Evolutionary conservation across 1,284 basidiomycete genomes (phyloP).

Genomic region (Trichosporon asahii): DNA sequence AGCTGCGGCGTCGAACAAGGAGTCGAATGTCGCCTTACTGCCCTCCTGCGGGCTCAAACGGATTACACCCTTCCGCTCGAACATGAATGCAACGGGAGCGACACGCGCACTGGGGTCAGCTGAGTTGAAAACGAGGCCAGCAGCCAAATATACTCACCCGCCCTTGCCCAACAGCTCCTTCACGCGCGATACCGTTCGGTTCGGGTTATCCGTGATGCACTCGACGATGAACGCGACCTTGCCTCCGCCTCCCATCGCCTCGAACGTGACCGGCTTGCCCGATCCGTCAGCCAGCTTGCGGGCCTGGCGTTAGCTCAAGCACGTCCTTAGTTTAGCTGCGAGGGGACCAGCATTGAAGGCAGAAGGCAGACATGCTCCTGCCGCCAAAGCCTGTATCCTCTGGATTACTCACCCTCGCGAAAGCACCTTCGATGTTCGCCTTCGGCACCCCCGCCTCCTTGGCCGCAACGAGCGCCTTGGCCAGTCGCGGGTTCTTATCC

Average conservation of each 20-base stretch:
- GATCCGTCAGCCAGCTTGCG: constrained; percentile 35
- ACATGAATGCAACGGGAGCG: constrained; percentile 72
- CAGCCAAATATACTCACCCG: constrained; percentile 54
- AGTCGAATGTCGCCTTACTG: constrained; percentile 36
- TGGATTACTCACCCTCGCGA: constrained; percentile 63
- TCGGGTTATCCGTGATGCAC: constrained; percentile 69
- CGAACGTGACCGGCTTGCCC: constrained; percentile 58
- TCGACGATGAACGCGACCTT: constrained; percentile 73
- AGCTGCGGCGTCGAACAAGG: constrained; percentile 48
- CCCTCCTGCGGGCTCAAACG: constrained; percentile 55
- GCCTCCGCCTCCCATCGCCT: constrained; percentile 64
- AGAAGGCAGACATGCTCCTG: background rate
- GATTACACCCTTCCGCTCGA: constrained; percentile 65
- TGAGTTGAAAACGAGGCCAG: background rate
- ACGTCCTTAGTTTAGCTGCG: background rate
- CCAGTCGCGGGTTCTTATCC: constrained; percentile 62
- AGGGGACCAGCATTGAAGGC: too few relatives aligned
- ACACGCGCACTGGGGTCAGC: constrained; percentile 60
- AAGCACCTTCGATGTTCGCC: constrained; percentile 68
- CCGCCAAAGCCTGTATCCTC: too few relatives aligned
- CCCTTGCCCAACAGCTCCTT: constrained; percentile 61
- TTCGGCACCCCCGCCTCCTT: constrained; percentile 69
- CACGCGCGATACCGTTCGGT: constrained; percentile 65
- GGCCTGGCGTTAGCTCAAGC: constrained; percentile 26
- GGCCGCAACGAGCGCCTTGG: constrained; percentile 61